phyloP scores from a whole-genome alignment of 1,139 yeast genomes.

The Suhomyces maxii region DNA sequence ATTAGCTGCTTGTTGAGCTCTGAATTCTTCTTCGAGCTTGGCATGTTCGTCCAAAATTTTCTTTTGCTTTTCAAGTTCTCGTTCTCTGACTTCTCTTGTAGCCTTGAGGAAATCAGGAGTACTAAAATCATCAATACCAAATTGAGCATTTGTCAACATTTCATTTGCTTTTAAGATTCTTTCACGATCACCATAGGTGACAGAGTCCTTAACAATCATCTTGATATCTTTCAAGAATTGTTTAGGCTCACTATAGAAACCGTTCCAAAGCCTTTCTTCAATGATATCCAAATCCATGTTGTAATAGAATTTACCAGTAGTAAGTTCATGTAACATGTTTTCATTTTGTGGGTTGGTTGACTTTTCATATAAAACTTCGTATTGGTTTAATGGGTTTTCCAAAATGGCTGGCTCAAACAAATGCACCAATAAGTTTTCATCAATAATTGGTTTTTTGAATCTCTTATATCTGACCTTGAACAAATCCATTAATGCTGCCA shows the following conservation, averaged over 20 bases:
- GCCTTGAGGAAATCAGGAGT: conserved; percentile 71
- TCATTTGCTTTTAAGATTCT: conserved; percentile 86
- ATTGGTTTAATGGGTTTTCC: conserved; percentile 40
- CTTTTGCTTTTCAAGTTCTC: conserved; percentile 63
- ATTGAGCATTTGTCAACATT: conserved; percentile 95
- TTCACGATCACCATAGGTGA: conserved; percentile 78
- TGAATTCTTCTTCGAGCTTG: conserved; percentile 27
- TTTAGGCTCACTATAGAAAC: conserved; percentile 88
- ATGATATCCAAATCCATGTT: conserved; percentile 94
- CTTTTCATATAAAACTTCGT: conserved; percentile 53
- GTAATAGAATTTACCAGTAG: conserved; percentile 69
- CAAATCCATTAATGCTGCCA: conserved; percentile 86
- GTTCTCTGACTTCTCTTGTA: conserved; percentile 69
- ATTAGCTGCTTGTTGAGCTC: conserved; percentile 17
- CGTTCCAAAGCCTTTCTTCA: conserved; percentile 96
- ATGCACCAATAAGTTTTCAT: conserved; percentile 70
- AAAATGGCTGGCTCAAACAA: conserved; percentile 61
- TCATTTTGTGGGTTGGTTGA: conserved; percentile 50
- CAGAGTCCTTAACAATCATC: conserved; percentile 78
- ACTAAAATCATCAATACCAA: conserved; percentile 88
- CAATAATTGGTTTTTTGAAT: conserved; percentile 87
- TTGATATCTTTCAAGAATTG: conserved; percentile 85
- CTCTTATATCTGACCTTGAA: conserved; percentile 84
- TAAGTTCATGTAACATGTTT: conserved; percentile 75
- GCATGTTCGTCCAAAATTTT: conserved; percentile 44